Percentiles rank a stretch among this genome's conserved stretches.
These are phyloP conservation scores for Thermomyces lanuginosus DNA, from an alignment of 2,329 filamentous ascomycete genomes.

Conservation along the genomic window DNA sequence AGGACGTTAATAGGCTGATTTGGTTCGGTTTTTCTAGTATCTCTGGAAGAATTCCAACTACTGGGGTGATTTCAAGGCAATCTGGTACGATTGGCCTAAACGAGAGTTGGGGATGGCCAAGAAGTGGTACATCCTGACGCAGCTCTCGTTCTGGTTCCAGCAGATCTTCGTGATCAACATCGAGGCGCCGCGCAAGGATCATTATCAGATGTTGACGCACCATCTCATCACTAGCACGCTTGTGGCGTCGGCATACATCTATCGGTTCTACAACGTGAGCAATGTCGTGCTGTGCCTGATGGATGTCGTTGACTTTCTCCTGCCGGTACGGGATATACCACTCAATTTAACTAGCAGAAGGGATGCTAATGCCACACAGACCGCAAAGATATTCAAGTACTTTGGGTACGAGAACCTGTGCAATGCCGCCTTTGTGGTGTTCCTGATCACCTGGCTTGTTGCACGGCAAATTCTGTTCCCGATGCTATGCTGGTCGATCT, in stretches of 20 bases:
- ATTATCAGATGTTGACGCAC: conserved; percentile 90
- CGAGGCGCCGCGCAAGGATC: conserved; percentile 84
- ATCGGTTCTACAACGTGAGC: conserved; percentile 72
- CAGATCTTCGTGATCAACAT: conserved; percentile 90
- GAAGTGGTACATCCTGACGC: conserved; percentile 80
- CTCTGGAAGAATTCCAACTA: conserved; percentile 63
- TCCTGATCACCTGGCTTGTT: conserved; percentile 71
- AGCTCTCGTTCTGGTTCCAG: conserved; percentile 87
- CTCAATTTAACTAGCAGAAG: conserved; percentile 3
- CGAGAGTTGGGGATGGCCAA: conserved; percentile 56
- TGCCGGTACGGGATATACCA: conserved; percentile 76
- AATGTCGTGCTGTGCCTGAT: conserved; percentile 81
- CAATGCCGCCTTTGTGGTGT: conserved; percentile 69
- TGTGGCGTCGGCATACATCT: conserved; percentile 67
- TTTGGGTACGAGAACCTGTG: conserved; percentile 58
- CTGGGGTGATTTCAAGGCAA: conserved; percentile 56
- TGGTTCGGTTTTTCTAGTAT: no score
- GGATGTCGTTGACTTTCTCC: conserved; percentile 79
- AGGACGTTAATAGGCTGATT: no score
- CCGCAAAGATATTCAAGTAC: conserved; percentile 89
- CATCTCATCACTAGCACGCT: conserved; percentile 78
- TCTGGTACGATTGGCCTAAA: conserved; percentile 76
- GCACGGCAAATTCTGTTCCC: conserved; percentile 69
- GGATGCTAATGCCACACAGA: conserved; percentile 31
- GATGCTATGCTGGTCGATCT: conserved; percentile 68